Conservation (phyloP, 2,329 filamentous ascomycete species). For the Remersonia thermophila region DNA sequence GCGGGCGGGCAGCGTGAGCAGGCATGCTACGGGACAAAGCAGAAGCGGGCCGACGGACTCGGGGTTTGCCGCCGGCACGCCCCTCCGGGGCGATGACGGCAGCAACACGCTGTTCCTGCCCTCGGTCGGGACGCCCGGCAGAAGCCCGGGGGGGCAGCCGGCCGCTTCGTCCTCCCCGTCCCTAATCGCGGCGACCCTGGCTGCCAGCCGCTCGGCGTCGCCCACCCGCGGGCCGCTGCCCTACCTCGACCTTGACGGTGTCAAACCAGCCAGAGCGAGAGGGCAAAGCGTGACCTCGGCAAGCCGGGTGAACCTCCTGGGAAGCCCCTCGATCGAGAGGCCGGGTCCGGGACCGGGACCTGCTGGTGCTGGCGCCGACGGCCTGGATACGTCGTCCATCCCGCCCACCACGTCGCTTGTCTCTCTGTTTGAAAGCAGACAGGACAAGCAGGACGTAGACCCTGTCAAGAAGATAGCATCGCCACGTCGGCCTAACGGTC, state of each 20-base stretch:
- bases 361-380: too few relatives aligned
- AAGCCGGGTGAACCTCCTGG: slow-evolving; percentile 10
- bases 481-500: slow-evolving; percentile 21
- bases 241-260: slow-evolving; percentile 5
- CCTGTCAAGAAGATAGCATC: slow-evolving; percentile 25
- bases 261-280: not conserved
- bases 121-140: too few relatives aligned
- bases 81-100: too few relatives aligned
- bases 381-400: slow-evolving; percentile 44
- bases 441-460: slow-evolving; percentile 18
- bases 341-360: too few relatives aligned
- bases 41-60: too few relatives aligned
- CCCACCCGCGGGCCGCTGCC: slow-evolving; percentile 31
- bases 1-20: slow-evolving; percentile 12
- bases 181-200: slow-evolving; percentile 48
- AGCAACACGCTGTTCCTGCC: too few relatives aligned
- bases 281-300: slow-evolving; percentile 11
- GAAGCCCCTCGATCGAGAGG: too few relatives aligned
- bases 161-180: slow-evolving; percentile 31
- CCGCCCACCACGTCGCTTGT: slow-evolving; percentile 53
- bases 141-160: slow-evolving; percentile 8
- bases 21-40: slow-evolving; percentile 5
- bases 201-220: slow-evolving; percentile 48
- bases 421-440: slow-evolving; percentile 52
- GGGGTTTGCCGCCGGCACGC: too few relatives aligned